Conservation (phyloP, 345 rosid genomes). For the Brassica incana region DNA sequence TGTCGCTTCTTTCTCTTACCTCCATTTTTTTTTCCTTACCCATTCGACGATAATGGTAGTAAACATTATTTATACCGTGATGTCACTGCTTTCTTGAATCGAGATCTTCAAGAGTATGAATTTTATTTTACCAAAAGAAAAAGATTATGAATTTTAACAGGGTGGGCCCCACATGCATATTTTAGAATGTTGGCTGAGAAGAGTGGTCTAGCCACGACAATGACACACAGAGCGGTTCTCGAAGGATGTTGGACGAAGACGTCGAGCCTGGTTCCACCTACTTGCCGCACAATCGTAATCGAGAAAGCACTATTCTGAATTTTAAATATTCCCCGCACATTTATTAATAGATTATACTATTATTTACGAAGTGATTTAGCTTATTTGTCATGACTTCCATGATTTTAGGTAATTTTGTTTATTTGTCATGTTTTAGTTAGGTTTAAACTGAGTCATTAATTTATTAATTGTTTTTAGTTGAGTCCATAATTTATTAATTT, state of each 20-base stretch:
- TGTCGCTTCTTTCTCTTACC: constrained; percentile 52
- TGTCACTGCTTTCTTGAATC: background rate
- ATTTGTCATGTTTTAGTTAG: too few relatives aligned
- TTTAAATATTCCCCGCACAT: background rate
- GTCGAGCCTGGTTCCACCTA: constrained; percentile 23
- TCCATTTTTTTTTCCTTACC: constrained; percentile 59
- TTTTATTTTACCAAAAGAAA: too few relatives aligned
- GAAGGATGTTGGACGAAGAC: constrained; percentile 28
- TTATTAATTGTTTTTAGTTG: too few relatives aligned
- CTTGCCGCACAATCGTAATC: constrained; percentile 24
- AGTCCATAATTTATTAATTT: too few relatives aligned
- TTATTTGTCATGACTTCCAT: too few relatives aligned
- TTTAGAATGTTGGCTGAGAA: constrained; percentile 47
- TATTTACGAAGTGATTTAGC: too few relatives aligned
- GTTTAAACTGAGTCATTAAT: too few relatives aligned
- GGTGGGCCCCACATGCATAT: constrained; percentile 66
- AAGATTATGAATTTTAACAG: constrained; percentile 22
- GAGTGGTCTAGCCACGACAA: constrained; percentile 20
- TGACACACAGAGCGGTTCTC: constrained; percentile 25
- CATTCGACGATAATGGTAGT: constrained; percentile 47
- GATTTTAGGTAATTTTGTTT: too few relatives aligned
- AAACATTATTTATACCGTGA: background rate
- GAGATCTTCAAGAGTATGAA: background rate
- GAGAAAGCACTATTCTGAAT: constrained; percentile 28
- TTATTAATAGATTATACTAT: background rate